Conservation (phyloP, 371 early-diverging fungal genomes). For the Mortierella sp. region DNA sequence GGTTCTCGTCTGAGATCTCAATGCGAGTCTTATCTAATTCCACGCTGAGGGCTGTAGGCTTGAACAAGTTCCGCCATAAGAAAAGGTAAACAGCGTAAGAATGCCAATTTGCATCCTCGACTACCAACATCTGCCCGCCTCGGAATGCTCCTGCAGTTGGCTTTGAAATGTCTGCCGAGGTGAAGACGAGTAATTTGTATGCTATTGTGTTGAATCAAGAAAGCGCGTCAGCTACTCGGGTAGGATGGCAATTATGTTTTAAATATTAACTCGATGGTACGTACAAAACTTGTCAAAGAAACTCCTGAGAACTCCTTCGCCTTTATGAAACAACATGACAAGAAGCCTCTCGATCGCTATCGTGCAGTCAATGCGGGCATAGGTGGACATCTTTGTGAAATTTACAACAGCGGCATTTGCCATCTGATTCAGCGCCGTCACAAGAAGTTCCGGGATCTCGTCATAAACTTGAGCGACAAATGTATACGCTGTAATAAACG, state of each 20-base stretch:
- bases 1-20: conserved; percentile 18
- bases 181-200: conserved; percentile 69
- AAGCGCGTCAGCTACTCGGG: neutral
- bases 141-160: conserved; percentile 3
- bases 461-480: conserved; percentile 66
- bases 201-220: conserved; percentile 57
- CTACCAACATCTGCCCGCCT: neutral
- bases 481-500: conserved; percentile 75
- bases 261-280: conserved; percentile 17
- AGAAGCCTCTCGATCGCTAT: conserved; percentile 65
- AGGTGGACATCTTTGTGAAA: conserved; percentile 59
- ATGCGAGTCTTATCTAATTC: conserved; percentile 22
- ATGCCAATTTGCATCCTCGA: conserved; percentile 22
- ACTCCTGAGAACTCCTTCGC: conserved; percentile 61
- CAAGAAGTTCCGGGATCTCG: conserved; percentile 60
- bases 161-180: conserved; percentile 60
- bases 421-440: conserved; percentile 63
- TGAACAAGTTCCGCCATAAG: conserved; percentile 48
- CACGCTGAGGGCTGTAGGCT: conserved; percentile 32
- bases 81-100: conserved; percentile 44
- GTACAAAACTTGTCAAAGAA: conserved; percentile 65
- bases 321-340: conserved; percentile 63
- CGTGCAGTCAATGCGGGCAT: conserved; percentile 59
- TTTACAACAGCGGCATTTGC: conserved; percentile 61
- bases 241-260: neutral